Evolutionary conservation across 306 rosid species (phyloP).

Genomic region (Corylus americana): DNA sequence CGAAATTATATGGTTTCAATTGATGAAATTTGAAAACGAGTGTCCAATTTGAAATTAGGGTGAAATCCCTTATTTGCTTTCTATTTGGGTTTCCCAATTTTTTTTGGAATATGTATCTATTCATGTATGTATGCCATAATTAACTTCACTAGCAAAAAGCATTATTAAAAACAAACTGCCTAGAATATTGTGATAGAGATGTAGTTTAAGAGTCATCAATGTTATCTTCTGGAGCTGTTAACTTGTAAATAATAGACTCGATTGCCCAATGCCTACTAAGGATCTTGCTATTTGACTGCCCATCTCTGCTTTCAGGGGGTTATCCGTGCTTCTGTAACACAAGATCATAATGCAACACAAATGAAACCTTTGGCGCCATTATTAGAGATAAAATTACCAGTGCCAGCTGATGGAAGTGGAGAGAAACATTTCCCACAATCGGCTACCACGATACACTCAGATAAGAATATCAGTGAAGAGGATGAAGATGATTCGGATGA

Average conservation of each 20-base stretch:
- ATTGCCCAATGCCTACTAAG: not conserved
- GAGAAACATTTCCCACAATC: conserved; percentile 37
- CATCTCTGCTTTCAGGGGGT: conserved; percentile 51
- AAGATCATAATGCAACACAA: conserved; percentile 50
- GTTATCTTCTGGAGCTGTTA: not conserved
- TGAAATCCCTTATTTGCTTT: not conserved
- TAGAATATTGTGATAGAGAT: not conserved
- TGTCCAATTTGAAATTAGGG: not conserved
- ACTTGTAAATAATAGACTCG: not conserved
- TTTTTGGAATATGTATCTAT: no score
- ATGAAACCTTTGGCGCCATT: conserved; percentile 48
- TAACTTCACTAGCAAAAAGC: not conserved
- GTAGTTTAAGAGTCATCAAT: not conserved
- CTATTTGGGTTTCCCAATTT: no score
- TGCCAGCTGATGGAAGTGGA: conserved; percentile 40
- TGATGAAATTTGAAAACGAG: not conserved
- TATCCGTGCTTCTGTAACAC: conserved; percentile 86
- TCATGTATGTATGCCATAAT: no score
- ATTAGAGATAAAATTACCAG: conserved; percentile 68
- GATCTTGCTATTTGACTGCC: not conserved
- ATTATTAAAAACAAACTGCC: not conserved
- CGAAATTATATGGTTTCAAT: not conserved
- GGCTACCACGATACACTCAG: conserved; percentile 19
- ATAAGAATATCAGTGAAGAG: conserved; percentile 36
- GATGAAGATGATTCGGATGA: conserved; percentile 53